Conservation (phyloP, 768 basidiomycete species). For the Tulasnella sp. region DNA sequence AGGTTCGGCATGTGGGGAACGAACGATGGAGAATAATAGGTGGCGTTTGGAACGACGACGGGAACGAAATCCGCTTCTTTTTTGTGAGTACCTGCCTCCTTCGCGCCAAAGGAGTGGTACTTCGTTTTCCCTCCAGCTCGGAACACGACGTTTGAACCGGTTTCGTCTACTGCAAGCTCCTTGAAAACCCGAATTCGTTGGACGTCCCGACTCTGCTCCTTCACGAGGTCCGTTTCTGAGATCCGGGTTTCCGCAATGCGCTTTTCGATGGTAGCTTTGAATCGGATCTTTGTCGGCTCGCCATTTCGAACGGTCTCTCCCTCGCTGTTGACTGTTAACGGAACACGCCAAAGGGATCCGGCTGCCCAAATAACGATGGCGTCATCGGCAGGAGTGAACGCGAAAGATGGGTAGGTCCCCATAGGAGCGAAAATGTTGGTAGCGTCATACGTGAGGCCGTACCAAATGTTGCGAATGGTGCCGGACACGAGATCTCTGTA, state of each 20-base stretch:
- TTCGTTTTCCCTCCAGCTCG: slow-evolving; percentile 59
- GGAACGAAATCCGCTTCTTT: slow-evolving; percentile 32
- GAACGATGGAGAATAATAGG: slow-evolving; percentile 65
- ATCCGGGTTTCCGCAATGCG: slow-evolving; percentile 53
- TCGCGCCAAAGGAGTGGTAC: slow-evolving; percentile 33
- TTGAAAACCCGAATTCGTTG: slow-evolving; percentile 57
- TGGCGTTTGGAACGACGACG: slow-evolving; percentile 38
- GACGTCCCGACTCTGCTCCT: slow-evolving; percentile 45
- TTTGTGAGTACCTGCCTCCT: background rate
- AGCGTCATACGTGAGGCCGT: slow-evolving; percentile 64
- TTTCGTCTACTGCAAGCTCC: slow-evolving; percentile 50
- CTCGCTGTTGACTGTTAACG: slow-evolving; percentile 42
- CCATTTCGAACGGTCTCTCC: slow-evolving; percentile 47
- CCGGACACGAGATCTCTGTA: slow-evolving; percentile 59
- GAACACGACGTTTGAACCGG: slow-evolving; percentile 50
- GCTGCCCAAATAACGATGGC: slow-evolving; percentile 67
- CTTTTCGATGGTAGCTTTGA: slow-evolving; percentile 50
- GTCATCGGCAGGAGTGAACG: slow-evolving; percentile 53
- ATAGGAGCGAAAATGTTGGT: slow-evolving; percentile 58
- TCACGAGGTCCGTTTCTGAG: slow-evolving; percentile 43
- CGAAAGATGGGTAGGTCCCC: slow-evolving; percentile 72
- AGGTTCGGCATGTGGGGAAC: slow-evolving; percentile 43
- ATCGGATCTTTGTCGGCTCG: slow-evolving; percentile 30
- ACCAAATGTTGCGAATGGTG: slow-evolving; percentile 55
- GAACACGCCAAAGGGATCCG: slow-evolving; percentile 58